phyloP scores from a whole-genome alignment of 176 grass and related monocot species.

The Hordeum marinum region DNA sequence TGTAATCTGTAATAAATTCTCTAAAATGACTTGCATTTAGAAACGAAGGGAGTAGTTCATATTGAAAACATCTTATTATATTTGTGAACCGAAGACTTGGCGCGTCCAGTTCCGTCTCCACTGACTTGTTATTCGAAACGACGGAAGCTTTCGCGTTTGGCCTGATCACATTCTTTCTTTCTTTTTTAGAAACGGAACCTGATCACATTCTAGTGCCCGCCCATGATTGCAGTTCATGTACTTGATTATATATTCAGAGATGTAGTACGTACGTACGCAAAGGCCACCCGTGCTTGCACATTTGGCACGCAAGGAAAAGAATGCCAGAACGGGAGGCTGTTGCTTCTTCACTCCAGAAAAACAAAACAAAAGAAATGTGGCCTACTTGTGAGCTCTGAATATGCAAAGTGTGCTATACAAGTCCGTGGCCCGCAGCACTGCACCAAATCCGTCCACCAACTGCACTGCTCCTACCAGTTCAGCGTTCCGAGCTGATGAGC shows the following conservation, averaged over 20 bases:
- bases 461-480: neutral
- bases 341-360: neutral
- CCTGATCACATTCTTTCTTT: neutral
- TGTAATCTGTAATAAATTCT: too few relatives aligned
- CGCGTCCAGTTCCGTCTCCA: neutral
- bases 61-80: too few relatives aligned
- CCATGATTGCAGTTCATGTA: neutral
- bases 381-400: neutral
- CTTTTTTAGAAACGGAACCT: too few relatives aligned
- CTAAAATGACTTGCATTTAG: too few relatives aligned
- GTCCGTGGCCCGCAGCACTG: neutral
- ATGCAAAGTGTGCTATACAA: neutral
- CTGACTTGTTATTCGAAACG: neutral
- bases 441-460: neutral
- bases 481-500: neutral
- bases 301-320: neutral
- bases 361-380: neutral
- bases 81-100: neutral
- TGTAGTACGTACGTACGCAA: neutral
- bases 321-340: neutral
- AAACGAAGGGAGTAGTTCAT: too few relatives aligned
- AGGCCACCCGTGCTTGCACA: neutral
- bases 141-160: neutral
- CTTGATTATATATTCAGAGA: neutral
- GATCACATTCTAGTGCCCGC: neutral